Evolutionary conservation across 2,329 filamentous ascomycete species (phyloP).

Genomic region (Cladosporium oxysporum): DNA sequence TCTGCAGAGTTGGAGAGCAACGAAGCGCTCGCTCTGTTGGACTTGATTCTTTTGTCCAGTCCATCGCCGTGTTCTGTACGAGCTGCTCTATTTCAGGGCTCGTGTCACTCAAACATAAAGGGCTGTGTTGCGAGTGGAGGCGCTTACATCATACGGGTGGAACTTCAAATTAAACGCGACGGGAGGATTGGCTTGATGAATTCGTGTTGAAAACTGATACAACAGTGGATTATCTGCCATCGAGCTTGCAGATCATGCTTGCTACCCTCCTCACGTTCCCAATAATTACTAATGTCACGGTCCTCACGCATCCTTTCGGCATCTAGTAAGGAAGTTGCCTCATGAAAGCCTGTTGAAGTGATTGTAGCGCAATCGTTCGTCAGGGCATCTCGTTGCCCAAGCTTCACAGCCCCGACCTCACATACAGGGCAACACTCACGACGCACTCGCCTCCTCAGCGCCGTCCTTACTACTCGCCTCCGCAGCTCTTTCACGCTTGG

Average conservation of each 20-base stretch:
- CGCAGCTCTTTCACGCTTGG: conserved; percentile 16
- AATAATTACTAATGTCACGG: background rate
- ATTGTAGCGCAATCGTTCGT: background rate
- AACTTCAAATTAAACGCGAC: background rate
- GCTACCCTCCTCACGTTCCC: background rate
- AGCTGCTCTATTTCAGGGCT: background rate
- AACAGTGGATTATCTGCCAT: background rate
- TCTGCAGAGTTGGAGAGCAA: background rate
- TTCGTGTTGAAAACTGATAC: background rate
- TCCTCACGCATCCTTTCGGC: background rate
- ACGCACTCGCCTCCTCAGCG: background rate
- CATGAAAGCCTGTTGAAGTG: background rate
- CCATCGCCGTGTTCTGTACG: background rate
- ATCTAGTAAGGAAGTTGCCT: background rate
- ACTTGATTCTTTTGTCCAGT: background rate
- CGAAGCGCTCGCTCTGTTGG: background rate
- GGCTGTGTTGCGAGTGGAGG: background rate
- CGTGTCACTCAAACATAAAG: background rate
- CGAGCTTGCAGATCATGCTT: background rate
- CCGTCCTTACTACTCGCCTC: conserved; percentile 4
- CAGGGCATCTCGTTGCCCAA: background rate
- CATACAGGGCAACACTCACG: background rate
- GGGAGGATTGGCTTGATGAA: background rate
- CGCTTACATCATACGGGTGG: background rate
- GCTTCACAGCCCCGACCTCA: background rate